Base-by-base conservation (phyloP, 2,329 filamentous ascomycete species). In the Sarocladiaceae sp. region DNA sequence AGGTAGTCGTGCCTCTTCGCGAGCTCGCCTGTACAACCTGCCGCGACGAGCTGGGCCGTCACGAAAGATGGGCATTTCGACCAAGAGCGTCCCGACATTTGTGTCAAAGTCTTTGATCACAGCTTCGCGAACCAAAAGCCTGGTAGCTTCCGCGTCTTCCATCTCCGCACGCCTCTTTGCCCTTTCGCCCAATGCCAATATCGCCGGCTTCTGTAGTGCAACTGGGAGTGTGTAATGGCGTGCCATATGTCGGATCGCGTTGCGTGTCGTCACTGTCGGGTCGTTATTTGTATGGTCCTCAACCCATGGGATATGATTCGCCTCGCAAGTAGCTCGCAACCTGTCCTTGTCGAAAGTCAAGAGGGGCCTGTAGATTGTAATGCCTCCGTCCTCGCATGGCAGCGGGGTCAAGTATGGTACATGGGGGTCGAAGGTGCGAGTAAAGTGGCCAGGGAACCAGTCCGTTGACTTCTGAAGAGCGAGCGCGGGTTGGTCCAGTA, bases 231-330 rank as follows among this genome's bases (percentile, higher is more conserved):
- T 62, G 53, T 84, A 69, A 4, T 77, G 68, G 23, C 74, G 70
- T 18, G 81, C 75, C 39, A 96, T 66, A 64, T 87, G 72, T 28
- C 93, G 82, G 33, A 97, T 75, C 0, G 93, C 84, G 62, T 99
- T 99, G 33, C 94, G 82, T 40, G 78, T 70, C 0, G 94, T 96
- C 54, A 95, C 70, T 0, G 85, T 90, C 8, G 75, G 78, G 60
- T 97, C 87, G 15, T 75, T 67, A 62, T 99, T 99, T 2, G 92
- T 97, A 37, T 75, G 71, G 64, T 99, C 94, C 64, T 94, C 89
- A 56, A 90, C 88, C 87, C 90, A 97, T 1, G 72, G 70, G 10
- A 95, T 71, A 0, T 75, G 69, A 57, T 84, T 78, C n/a, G 78
- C 73, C 55, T 84, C 67, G 62, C 93, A 97, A 0, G 89, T 91